phyloP scores from a whole-genome alignment of 2,329 filamentous ascomycete species.

The Colletotrichum spinosum region DNA sequence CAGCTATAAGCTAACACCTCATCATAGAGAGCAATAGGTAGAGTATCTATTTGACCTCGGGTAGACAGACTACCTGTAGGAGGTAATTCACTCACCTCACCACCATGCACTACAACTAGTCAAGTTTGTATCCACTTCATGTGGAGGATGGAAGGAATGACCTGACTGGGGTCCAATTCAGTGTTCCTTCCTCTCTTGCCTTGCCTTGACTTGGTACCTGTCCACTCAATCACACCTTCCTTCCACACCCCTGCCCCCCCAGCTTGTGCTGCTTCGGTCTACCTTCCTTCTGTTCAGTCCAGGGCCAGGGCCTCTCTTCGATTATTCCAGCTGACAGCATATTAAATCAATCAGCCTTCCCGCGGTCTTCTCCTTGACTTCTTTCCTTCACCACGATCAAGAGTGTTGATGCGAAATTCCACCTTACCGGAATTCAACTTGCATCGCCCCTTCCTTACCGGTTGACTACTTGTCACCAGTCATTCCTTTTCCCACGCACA shows the following conservation, averaged over 20 bases:
- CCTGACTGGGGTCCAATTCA: neutral
- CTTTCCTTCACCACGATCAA: conserved; percentile 10
- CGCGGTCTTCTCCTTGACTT: neutral
- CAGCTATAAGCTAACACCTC: too few relatives aligned
- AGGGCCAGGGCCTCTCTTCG: neutral
- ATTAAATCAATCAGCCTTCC: conserved; percentile 28
- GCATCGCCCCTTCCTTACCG: conserved; percentile 32
- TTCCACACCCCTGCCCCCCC: conserved; percentile 26
- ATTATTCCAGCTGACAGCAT: neutral
- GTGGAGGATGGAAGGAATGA: neutral
- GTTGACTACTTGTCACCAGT: conserved; percentile 36
- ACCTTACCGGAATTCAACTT: conserved; percentile 26
- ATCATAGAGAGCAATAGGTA: too few relatives aligned
- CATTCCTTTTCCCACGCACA: conserved; percentile 34
- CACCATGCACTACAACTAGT: too few relatives aligned
- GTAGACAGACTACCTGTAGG: too few relatives aligned
- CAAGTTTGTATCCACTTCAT: too few relatives aligned
- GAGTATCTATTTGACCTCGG: too few relatives aligned
- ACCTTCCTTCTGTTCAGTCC: neutral
- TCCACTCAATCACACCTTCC: conserved; percentile 1
- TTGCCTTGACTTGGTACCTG: too few relatives aligned
- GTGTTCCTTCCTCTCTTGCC: conserved; percentile 3
- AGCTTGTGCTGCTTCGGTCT: conserved; percentile 7
- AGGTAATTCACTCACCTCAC: too few relatives aligned
- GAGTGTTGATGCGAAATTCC: conserved; percentile 19